A percentile compares a stretch with the other conserved stretches of the same genome.
Evolutionary conservation across 306 rosid genomes (phyloP).

Genomic region (Cicer judaicum): DNA sequence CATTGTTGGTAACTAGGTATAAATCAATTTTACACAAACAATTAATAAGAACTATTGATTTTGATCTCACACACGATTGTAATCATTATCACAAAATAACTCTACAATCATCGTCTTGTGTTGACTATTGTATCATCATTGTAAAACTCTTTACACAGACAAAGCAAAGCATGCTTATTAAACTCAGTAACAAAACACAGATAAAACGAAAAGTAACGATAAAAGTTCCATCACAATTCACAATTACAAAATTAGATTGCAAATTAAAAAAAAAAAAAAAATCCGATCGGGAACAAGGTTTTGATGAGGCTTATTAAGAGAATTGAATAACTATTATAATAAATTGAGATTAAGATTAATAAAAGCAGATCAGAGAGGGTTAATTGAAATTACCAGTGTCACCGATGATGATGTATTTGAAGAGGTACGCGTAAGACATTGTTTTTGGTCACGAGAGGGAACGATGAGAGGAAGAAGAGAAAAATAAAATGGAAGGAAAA

Average conservation of each 20-base stretch:
- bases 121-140: too few species aligned
- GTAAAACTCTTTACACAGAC: too few species aligned
- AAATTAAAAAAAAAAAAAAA: not conserved
- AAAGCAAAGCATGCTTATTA: too few species aligned
- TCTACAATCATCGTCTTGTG: too few species aligned
- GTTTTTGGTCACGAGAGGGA: not conserved
- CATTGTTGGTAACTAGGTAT: too few species aligned
- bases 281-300: conserved; percentile 33
- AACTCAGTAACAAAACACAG: too few species aligned
- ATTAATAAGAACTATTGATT: too few species aligned
- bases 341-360: conserved; percentile 12
- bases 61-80: too few species aligned
- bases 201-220: not conserved
- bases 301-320: not conserved
- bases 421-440: conserved; percentile 95
- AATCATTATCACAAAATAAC: too few species aligned
- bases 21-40: too few species aligned
- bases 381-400: conserved; percentile 72
- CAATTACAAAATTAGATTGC: not conserved
- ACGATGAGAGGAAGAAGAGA: not conserved
- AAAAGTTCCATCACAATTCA: not conserved
- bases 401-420: conserved; percentile 99
- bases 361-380: conserved; percentile 27
- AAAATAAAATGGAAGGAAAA: not conserved
- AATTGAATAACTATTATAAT: not conserved